Conservation (phyloP, 768 basidiomycete species). For the Guyanaporus albipodus region DNA sequence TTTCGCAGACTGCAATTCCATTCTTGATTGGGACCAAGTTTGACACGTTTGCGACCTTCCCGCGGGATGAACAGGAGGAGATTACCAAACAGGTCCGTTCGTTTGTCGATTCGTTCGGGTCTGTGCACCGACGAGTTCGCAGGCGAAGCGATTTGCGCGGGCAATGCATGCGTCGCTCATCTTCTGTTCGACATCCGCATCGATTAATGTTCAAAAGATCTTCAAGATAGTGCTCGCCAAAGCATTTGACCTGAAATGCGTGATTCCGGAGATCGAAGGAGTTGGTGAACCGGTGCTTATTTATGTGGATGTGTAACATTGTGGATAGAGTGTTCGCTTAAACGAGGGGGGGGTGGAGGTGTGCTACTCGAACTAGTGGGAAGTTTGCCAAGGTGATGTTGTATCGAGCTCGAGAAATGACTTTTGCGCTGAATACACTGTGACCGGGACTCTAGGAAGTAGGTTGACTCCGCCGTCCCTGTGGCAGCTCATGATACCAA, state of each 20-base stretch:
- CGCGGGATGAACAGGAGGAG: conserved; percentile 97
- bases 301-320: conserved; percentile 66
- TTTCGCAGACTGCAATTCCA: conserved; percentile 87
- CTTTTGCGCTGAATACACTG: conserved; percentile 19
- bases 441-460: conserved; percentile 17
- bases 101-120: conserved; percentile 3
- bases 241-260: conserved; percentile 98
- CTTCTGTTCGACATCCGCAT: conserved; percentile 98
- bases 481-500: conserved; percentile 21
- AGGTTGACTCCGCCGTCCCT: conserved; percentile 11
- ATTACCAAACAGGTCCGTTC: conserved; percentile 90
- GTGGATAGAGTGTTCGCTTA: conserved; percentile 26
- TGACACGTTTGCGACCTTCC: conserved; percentile 94
- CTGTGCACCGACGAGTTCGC: conserved; percentile 8
- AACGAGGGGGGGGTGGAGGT: conserved; percentile 14
- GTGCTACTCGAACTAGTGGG: conserved; percentile 12
- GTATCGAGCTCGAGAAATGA: conserved; percentile 18
- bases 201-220: conserved; percentile 99
- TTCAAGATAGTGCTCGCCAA: conserved; percentile 98
- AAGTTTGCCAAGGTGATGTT: conserved; percentile 28
- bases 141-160: conserved; percentile 97
- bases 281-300: conserved; percentile 94
- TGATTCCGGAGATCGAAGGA: conserved; percentile 95
- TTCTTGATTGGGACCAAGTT: conserved; percentile 99
- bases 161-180: conserved; percentile 99